Conservation (phyloP, 495 filamentous ascomycete genomes). For the Penicillium canescens region DNA sequence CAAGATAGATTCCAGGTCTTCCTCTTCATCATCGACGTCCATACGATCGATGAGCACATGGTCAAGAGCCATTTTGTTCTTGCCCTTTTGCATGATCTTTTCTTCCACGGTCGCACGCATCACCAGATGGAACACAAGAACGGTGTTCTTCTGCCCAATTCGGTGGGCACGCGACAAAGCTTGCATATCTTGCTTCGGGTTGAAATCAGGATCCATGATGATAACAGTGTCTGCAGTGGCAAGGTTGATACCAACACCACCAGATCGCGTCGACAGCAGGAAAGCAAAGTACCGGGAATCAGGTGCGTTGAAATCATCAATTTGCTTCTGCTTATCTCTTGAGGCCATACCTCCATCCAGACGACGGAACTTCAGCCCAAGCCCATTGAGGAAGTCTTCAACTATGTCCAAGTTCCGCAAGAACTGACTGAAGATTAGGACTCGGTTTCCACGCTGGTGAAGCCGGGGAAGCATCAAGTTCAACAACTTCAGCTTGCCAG, state of each 20-base stretch:
- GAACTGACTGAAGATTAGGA: conserved; percentile 96
- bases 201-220: conserved; percentile 97
- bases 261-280: conserved; percentile 88
- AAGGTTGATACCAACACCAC: conserved; percentile 96
- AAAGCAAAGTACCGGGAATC: conserved; percentile 84
- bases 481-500: conserved; percentile 83
- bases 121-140: conserved; percentile 91
- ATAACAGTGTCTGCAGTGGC: conserved; percentile 98
- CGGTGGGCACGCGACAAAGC: conserved; percentile 91
- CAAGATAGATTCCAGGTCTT: conserved; percentile 86
- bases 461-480: conserved; percentile 91
- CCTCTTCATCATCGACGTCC: conserved; percentile 72
- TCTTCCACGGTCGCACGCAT: conserved; percentile 88
- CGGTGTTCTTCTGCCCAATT: conserved; percentile 94
- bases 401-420: conserved; percentile 83
- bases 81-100: conserved; percentile 93
- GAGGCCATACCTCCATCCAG: conserved; percentile 81
- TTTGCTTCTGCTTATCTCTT: conserved; percentile 87
- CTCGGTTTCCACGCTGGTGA: conserved; percentile 82
- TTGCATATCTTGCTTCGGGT: conserved; percentile 97
- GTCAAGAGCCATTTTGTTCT: conserved; percentile 92
- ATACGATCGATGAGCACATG: conserved; percentile 91
- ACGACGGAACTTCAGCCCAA: conserved; percentile 71
- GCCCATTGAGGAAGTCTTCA: conserved; percentile 81
- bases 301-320: conserved; percentile 89